These are phyloP conservation scores for Dendrobium nobile DNA, from an alignment of 106 monocot species.

Conservation along the genomic window DNA sequence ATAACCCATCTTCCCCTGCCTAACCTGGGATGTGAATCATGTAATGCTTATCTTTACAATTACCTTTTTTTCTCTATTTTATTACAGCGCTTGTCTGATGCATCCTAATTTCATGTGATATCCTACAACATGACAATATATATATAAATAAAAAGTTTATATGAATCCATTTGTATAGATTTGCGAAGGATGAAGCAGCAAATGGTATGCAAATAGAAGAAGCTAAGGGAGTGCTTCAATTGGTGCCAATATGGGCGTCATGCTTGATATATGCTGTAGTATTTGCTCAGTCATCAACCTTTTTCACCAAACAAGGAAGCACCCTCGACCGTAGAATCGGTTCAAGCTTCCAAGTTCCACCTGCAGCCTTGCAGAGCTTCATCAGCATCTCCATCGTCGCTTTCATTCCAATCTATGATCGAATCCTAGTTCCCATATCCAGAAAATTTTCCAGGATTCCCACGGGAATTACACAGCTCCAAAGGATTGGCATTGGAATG, in stretches of 20 bases:
- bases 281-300: constrained; percentile 39
- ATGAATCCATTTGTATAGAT: not conserved
- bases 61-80: too few species aligned
- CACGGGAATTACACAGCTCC: constrained; percentile 39
- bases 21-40: too few species aligned
- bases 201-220: constrained; percentile 7
- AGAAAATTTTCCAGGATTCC: constrained; percentile 24
- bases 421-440: constrained; percentile 24
- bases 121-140: too few species aligned
- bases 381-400: constrained; percentile 21
- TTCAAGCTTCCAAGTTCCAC: constrained; percentile 24
- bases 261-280: constrained; percentile 38
- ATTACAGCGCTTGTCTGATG: too few species aligned
- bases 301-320: constrained; percentile 47
- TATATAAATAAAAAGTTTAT: too few species aligned
- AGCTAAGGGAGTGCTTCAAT: constrained; percentile 16
- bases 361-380: constrained; percentile 44
- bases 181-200: constrained; percentile 2
- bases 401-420: constrained; percentile 42
- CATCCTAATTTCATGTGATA: too few species aligned
- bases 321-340: constrained; percentile 42
- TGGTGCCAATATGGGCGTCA: constrained; percentile 41
- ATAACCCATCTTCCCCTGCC: too few species aligned
- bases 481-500: constrained; percentile 48
- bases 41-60: too few species aligned